Conservation (phyloP, 345 rosid genomes). For the Brassica napus region Da-Ae NC_063439.1:18908001-18908500, state of each 20-base stretch:
- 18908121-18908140: too few relatives aligned
- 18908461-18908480: neutral
- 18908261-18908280: neutral
- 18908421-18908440: slow-evolving; percentile 12
- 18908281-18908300: slow-evolving; percentile 16
- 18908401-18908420: slow-evolving; percentile 7
- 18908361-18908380: slow-evolving; percentile 36
- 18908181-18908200: too few relatives aligned
- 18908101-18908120: too few relatives aligned
- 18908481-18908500: slow-evolving; percentile 27
- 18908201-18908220: too few relatives aligned
- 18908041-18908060: slow-evolving; percentile 4
- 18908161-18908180: too few relatives aligned
- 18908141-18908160: too few relatives aligned
- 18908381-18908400: slow-evolving; percentile 26
- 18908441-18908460: slow-evolving; percentile 10
- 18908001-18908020: neutral
- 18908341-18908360: slow-evolving; percentile 35
- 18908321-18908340: slow-evolving; percentile 40
- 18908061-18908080: slow-evolving; percentile 20
- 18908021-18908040: neutral
- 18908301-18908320: slow-evolving; percentile 30
- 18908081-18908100: neutral
- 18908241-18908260: too few relatives aligned
- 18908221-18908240: too few relatives aligned